Evolutionary conservation across 805 yeast species (phyloP).

Genomic region (Metschnikowia aberdeeniae): DNA sequence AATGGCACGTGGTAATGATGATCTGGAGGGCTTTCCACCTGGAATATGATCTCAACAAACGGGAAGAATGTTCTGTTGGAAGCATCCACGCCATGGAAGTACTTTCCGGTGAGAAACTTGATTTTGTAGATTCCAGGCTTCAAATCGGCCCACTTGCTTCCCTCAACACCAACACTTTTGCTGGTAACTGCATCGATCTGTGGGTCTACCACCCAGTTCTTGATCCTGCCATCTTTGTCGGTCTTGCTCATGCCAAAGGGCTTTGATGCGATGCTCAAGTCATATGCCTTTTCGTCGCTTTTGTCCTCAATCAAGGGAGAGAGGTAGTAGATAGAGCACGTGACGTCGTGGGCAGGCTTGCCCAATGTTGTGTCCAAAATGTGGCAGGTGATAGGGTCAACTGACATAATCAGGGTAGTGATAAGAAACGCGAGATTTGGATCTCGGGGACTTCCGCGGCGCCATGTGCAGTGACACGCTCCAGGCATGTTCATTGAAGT

Average conservation of each 20-base stretch:
- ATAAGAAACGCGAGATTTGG: not conserved
- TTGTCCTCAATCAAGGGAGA: conserved; percentile 23
- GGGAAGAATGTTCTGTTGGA: conserved; percentile 70
- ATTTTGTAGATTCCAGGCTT: conserved; percentile 69
- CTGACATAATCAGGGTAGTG: conserved; percentile 19
- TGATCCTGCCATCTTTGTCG: conserved; percentile 76
- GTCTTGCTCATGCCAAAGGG: conserved; percentile 71
- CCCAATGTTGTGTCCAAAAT: conserved; percentile 82
- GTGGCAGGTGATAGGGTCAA: conserved; percentile 79
- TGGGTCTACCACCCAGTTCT: conserved; percentile 57
- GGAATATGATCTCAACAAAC: conserved; percentile 74
- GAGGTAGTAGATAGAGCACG: conserved; percentile 53
- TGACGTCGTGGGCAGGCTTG: conserved; percentile 74
- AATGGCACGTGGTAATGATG: conserved; percentile 88
- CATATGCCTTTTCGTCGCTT: conserved; percentile 26
- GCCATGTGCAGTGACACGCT: no score
- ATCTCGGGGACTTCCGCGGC: conserved; percentile 1
- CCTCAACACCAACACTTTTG: conserved; percentile 26
- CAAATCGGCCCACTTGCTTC: conserved; percentile 43
- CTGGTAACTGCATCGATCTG: conserved; percentile 13
- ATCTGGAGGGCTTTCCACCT: conserved; percentile 62
- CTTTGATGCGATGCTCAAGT: conserved; percentile 14
- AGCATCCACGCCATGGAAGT: conserved; percentile 39
- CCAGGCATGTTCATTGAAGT: not conserved
- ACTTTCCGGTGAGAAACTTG: conserved; percentile 70